Conservation (phyloP, 352 stramenopile genomes). For the Phytophthora rubi region DNA sequence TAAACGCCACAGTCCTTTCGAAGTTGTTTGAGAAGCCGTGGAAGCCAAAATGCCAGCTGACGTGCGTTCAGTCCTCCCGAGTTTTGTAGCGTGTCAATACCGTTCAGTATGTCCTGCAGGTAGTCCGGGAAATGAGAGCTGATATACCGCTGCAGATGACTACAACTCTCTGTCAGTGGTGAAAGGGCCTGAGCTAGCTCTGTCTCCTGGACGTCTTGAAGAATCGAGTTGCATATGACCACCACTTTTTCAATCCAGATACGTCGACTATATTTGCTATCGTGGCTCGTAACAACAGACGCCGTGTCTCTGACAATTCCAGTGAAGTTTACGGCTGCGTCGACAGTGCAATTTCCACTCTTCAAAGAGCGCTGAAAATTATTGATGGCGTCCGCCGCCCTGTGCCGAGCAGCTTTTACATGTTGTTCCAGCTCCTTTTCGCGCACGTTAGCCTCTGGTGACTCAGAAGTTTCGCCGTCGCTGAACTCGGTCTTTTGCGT, state of each 20-base stretch:
- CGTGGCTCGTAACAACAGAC: background rate
- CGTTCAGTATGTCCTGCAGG: slow-evolving; percentile 10
- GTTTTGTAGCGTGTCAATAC: background rate
- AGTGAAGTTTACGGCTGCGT: background rate
- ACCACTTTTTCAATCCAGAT: slow-evolving; percentile 12
- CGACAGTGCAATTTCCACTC: slow-evolving; percentile 8
- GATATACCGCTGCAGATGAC: slow-evolving; percentile 8
- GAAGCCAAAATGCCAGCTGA: background rate
- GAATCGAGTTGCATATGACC: slow-evolving; percentile 1
- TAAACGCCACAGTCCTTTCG: slow-evolving; percentile 8
- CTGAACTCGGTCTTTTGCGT: background rate
- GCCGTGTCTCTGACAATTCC: background rate
- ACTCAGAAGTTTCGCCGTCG: background rate
- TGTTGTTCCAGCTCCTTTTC: background rate
- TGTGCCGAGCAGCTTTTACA: background rate
- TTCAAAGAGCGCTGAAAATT: background rate
- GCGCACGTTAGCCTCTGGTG: background rate
- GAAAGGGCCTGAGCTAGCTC: background rate
- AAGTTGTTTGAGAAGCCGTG: slow-evolving; percentile 3
- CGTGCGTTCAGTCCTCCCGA: background rate
- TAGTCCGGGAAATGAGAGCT: slow-evolving; percentile 4
- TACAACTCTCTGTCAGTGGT: background rate
- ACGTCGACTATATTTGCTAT: slow-evolving; percentile 6
- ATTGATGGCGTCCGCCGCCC: background rate
- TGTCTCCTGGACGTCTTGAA: background rate